These are phyloP conservation scores for Chlamydomonas sp. DNA, from an alignment of 139 green algal genomes.

Conservation along the genomic window DNA sequence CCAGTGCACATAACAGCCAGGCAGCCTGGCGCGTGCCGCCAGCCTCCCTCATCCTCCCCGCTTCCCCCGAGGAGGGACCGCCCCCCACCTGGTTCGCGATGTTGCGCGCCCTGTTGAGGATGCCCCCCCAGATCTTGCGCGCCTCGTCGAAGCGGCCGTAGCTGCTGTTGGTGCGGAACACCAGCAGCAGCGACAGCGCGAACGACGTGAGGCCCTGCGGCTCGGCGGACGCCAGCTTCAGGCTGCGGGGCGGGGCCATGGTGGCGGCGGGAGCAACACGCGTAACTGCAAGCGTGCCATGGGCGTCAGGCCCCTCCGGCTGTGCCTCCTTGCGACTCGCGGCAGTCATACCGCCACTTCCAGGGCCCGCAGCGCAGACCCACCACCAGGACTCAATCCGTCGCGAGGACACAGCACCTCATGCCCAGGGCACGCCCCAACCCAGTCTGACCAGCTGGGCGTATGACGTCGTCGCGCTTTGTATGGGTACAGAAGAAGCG, in stretches of 20 bases:
- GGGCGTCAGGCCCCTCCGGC: not conserved
- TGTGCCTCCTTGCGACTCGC: too few relatives aligned
- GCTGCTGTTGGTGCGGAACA: slow-evolving; percentile 32
- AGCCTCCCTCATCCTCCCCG: too few relatives aligned
- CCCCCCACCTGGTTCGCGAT: slow-evolving; percentile 47
- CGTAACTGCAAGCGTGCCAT: not conserved
- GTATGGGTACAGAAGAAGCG: not conserved
- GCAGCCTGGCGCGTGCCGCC: too few relatives aligned
- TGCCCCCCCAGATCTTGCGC: slow-evolving; percentile 54
- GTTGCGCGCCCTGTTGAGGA: slow-evolving; percentile 52
- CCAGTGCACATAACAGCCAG: too few relatives aligned
- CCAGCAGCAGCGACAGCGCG: slow-evolving; percentile 52
- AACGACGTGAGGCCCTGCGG: slow-evolving; percentile 46
- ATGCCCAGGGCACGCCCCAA: not conserved
- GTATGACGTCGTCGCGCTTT: not conserved
- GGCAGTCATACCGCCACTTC: too few relatives aligned
- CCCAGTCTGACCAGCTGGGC: not conserved
- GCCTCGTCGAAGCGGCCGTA: slow-evolving; percentile 48
- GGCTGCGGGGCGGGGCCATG: not conserved
- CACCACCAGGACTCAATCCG: not conserved
- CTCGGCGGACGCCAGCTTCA: slow-evolving; percentile 31
- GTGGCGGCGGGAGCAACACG: not conserved
- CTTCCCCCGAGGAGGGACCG: not conserved
- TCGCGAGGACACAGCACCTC: not conserved
- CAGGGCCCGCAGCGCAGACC: not conserved